phyloP scores from a whole-genome alignment of 768 basidiomycete genomes.

The Sutorius australiensis region DNA sequence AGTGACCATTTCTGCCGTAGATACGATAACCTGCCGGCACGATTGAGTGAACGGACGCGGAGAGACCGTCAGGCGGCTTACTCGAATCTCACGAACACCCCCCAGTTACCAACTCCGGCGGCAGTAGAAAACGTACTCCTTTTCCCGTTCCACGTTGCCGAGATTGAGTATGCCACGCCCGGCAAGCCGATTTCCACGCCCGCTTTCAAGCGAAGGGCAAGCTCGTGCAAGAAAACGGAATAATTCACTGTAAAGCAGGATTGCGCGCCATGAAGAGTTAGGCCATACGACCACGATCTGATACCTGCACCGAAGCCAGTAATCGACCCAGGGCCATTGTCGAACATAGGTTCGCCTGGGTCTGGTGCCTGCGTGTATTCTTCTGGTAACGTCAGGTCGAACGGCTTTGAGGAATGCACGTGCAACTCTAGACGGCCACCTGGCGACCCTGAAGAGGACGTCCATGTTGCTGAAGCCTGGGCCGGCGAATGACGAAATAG shows the following conservation, averaged over 20 bases:
- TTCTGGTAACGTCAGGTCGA: slow-evolving; percentile 31
- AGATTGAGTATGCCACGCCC: slow-evolving; percentile 42
- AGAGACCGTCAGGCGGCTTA: slow-evolving; percentile 26
- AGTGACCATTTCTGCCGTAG: slow-evolving; percentile 54
- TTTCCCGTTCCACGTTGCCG: slow-evolving; percentile 49
- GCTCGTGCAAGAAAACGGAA: slow-evolving; percentile 50
- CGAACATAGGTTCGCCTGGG: slow-evolving; percentile 19
- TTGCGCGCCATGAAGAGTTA: slow-evolving; percentile 44
- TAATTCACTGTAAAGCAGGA: slow-evolving; percentile 51
- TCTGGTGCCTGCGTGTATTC: slow-evolving; percentile 22
- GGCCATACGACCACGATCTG: slow-evolving; percentile 46
- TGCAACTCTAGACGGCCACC: slow-evolving; percentile 36
- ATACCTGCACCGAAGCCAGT: slow-evolving; percentile 48
- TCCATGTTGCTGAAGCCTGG: slow-evolving; percentile 41
- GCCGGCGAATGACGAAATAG: slow-evolving; percentile 48
- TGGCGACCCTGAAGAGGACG: slow-evolving; percentile 22
- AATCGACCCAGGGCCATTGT: slow-evolving; percentile 41
- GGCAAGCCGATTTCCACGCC: slow-evolving; percentile 46
- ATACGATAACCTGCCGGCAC: slow-evolving; percentile 44
- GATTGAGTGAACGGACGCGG: slow-evolving; percentile 11
- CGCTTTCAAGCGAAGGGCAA: slow-evolving; percentile 50
- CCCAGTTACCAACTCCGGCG: slow-evolving; percentile 42
- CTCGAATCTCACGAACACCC: slow-evolving; percentile 55
- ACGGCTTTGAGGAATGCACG: slow-evolving; percentile 41
- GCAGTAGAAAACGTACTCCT: slow-evolving; percentile 41